A percentile compares a stretch with the other conserved stretches of the same genome.
These are phyloP conservation scores for Niveomyces coronatus DNA, from an alignment of 2,329 filamentous ascomycete species.

Conservation along the genomic window DNA sequence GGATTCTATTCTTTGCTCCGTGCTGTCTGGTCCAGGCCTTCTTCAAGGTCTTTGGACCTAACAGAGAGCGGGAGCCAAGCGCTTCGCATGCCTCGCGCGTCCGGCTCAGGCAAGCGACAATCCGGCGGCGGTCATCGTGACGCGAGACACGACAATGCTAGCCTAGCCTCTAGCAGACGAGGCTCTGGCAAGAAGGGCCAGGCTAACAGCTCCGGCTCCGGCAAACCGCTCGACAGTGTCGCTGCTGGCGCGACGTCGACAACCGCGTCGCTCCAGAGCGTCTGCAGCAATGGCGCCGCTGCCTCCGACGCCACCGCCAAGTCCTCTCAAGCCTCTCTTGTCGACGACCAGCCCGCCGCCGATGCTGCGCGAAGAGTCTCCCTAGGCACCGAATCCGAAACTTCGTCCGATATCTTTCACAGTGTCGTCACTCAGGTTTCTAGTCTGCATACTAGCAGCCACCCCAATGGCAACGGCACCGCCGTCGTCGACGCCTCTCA, in stretches of 20 bases:
- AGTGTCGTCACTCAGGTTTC: slow-evolving; percentile 15
- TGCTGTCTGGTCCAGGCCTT: slow-evolving; percentile 25
- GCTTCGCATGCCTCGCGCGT: slow-evolving; percentile 51
- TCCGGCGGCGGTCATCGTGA: slow-evolving; percentile 57
- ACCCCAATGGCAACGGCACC: slow-evolving; percentile 22
- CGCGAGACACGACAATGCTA: slow-evolving; percentile 76
- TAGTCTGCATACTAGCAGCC: no score
- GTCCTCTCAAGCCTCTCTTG: background rate
- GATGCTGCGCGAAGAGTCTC: slow-evolving; percentile 4
- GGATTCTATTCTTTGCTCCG: slow-evolving; percentile 17
- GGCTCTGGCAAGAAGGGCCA: slow-evolving; percentile 34
- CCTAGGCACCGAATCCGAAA: slow-evolving; percentile 14
- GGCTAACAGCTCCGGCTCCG: slow-evolving; percentile 30
- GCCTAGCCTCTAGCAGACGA: slow-evolving; percentile 50
- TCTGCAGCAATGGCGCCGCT: slow-evolving; percentile 6
- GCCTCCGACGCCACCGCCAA: background rate
- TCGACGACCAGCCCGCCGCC: slow-evolving; percentile 2
- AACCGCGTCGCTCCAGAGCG: slow-evolving; percentile 13
- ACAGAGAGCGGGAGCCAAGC: slow-evolving; percentile 25
- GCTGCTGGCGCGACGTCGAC: slow-evolving; percentile 16
- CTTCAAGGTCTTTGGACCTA: slow-evolving; percentile 24
- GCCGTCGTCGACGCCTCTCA: slow-evolving; percentile 37
- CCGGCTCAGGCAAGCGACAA: slow-evolving; percentile 51
- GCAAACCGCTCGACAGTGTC: slow-evolving; percentile 20
- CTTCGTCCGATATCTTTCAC: slow-evolving; percentile 26